phyloP scores from a whole-genome alignment of 2,329 filamentous ascomycete species.

The Cercospora zeina region DNA sequence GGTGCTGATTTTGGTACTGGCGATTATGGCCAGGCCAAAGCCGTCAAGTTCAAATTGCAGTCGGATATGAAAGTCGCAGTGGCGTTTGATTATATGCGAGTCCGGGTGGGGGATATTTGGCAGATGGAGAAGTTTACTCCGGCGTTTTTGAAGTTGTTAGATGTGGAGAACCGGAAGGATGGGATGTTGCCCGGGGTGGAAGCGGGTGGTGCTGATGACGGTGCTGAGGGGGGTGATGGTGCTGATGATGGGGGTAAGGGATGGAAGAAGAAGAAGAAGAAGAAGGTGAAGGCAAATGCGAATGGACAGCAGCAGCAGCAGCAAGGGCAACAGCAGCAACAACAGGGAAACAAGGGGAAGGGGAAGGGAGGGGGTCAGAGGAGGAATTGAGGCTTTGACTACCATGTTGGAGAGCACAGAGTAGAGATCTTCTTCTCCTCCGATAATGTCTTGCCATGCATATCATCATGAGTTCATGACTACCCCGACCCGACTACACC shows the following conservation, averaged over 20 bases:
- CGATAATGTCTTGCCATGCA: too few relatives aligned
- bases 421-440: too few relatives aligned
- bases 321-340: neutral
- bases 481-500: too few relatives aligned
- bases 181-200: conserved; percentile 1
- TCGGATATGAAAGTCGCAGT: conserved; percentile 66
- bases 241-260: neutral
- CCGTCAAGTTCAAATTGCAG: conserved; percentile 43
- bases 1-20: too few relatives aligned
- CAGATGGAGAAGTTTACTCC: conserved; percentile 64
- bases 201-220: conserved; percentile 3
- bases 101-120: conserved; percentile 69
- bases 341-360: neutral
- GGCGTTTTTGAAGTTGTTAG: conserved; percentile 60
- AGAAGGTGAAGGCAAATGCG: neutral
- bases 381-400: neutral
- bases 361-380: neutral
- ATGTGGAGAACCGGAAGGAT: conserved; percentile 43
- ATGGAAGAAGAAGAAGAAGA: neutral
- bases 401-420: too few relatives aligned
- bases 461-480: too few relatives aligned
- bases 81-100: conserved; percentile 77
- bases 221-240: neutral
- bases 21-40: conserved; percentile 20
- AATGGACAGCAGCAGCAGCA: neutral